Conservation (phyloP, 495 filamentous ascomycete species). For the Penicillium cinerascens region DNA sequence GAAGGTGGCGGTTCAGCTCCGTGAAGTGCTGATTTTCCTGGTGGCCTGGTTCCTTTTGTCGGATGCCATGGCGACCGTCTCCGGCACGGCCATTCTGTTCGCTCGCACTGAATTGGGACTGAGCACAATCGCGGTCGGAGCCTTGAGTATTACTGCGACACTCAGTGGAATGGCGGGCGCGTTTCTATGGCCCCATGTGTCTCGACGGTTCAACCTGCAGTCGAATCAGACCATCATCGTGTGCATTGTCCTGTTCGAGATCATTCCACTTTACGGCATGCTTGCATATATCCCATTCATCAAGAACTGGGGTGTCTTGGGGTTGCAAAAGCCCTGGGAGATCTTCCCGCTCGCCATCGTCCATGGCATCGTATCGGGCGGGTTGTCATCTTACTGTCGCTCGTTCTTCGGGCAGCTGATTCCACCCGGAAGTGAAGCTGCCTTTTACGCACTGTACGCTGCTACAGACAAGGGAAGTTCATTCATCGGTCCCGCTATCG, state of each 20-base stretch:
- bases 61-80: slow-evolving; percentile 85
- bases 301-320: slow-evolving; percentile 65
- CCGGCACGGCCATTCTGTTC: slow-evolving; percentile 86
- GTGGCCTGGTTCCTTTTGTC: slow-evolving; percentile 85
- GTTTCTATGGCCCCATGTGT: slow-evolving; percentile 75
- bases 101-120: slow-evolving; percentile 84
- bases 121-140: slow-evolving; percentile 67
- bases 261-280: slow-evolving; percentile 84
- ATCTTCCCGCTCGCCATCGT: slow-evolving; percentile 84
- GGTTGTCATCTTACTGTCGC: slow-evolving; percentile 78
- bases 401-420: slow-evolving; percentile 81
- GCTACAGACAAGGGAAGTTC: slow-evolving; percentile 91
- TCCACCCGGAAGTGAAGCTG: slow-evolving; percentile 85
- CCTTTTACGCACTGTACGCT: slow-evolving; percentile 89
- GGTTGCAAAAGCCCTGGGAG: slow-evolving; percentile 84
- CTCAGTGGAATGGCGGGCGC: slow-evolving; percentile 75
- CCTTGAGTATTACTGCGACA: slow-evolving; percentile 82
- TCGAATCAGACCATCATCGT: slow-evolving; percentile 79
- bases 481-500: slow-evolving; percentile 84
- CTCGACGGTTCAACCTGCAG: slow-evolving; percentile 54
- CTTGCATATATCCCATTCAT: slow-evolving; percentile 79
- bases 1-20: slow-evolving; percentile 66
- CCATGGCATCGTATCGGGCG: slow-evolving; percentile 83
- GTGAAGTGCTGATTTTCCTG: slow-evolving; percentile 79
- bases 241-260: slow-evolving; percentile 77